These are phyloP conservation scores for Neonectria neomacrospora DNA, from an alignment of 2,329 filamentous ascomycete species.

Conservation along the genomic window DNA sequence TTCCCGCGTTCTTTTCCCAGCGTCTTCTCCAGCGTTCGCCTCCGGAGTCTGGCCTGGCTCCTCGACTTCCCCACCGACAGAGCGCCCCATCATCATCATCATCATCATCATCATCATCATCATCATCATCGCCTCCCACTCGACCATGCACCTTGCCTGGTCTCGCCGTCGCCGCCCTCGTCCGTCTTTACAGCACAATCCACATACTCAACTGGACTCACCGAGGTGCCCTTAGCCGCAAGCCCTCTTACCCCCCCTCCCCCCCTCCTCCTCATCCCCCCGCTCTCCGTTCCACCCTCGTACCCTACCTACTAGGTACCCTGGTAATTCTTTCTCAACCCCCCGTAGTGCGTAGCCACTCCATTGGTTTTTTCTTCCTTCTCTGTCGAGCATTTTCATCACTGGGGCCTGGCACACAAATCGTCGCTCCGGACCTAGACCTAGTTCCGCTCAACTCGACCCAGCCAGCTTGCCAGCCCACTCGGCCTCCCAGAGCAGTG, in stretches of 20 bases:
- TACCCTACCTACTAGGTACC: conserved; percentile 1
- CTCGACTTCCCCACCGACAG: conserved; percentile 12
- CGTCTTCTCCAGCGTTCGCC: conserved; percentile 19
- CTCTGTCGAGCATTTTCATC: conserved; percentile 32
- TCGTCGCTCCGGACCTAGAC: conserved; percentile 32
- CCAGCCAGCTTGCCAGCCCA: conserved; percentile 24
- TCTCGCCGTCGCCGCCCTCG: conserved; percentile 17
- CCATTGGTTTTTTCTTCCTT: conserved; percentile 39
- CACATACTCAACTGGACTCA: conserved; percentile 1
- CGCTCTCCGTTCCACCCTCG: conserved; percentile 17
- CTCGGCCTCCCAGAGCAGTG: conserved; percentile 12
- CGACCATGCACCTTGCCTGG: conserved; percentile 18
- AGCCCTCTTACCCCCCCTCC: conserved; percentile 34
- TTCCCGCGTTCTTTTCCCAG: neutral
- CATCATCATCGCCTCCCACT: conserved; percentile 25
- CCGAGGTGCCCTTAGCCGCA: conserved; percentile 22
- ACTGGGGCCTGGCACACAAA: conserved; percentile 37
- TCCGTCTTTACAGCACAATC: conserved; percentile 20
- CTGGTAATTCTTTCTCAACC: conserved; percentile 22
- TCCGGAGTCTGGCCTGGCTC: conserved; percentile 13
- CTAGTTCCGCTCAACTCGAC: conserved; percentile 37
- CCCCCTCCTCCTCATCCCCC: conserved; percentile 32
- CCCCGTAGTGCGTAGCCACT: conserved; percentile 40
- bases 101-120: too few relatives aligned
- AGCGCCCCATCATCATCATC: conserved; percentile 21